phyloP scores from a whole-genome alignment of 2,329 filamentous ascomycete species.

The Aspergillus brunneoviolaceus region DNA sequence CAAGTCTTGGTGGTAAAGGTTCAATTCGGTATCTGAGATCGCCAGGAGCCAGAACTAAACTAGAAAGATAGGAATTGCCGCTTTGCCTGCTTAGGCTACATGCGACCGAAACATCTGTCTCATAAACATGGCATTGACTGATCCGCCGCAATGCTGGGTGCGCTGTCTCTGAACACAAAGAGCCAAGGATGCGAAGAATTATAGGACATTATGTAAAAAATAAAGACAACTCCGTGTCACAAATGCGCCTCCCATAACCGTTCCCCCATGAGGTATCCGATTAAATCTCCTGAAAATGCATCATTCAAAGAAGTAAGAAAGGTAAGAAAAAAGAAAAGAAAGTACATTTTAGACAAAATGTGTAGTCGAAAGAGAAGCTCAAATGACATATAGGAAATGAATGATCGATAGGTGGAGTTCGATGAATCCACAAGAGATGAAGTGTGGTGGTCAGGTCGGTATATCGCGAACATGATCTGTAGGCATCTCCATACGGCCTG shows the following conservation, averaged over 20 bases:
- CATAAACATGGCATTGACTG: constrained; percentile 13
- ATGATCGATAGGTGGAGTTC: background rate
- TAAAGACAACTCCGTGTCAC: constrained; percentile 15
- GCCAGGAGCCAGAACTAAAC: constrained; percentile 21
- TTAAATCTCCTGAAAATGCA: constrained; percentile 12
- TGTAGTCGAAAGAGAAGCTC: background rate
- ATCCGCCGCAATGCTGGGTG: constrained; percentile 6
- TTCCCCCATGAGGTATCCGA: constrained; percentile 18
- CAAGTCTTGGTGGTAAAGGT: background rate
- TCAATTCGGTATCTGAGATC: constrained; percentile 16
- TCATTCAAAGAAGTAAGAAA: background rate
- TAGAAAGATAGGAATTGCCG: constrained; percentile 8
- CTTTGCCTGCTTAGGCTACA: constrained; percentile 5
- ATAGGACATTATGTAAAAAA: constrained; percentile 15
- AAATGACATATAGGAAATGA: background rate
- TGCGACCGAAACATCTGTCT: constrained; percentile 14
- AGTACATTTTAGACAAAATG: background rate
- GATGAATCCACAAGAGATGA: constrained; percentile 6
- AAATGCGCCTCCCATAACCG: constrained; percentile 15
- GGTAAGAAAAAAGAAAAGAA: background rate
- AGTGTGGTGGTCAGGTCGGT: constrained; percentile 9
- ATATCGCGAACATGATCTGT: background rate
- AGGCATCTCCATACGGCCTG: background rate
- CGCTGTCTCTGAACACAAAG: constrained; percentile 2
- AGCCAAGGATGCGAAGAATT: constrained; percentile 9